Percentiles rank a stretch among this genome's conserved stretches.
phyloP scores from a whole-genome alignment of 257 asterid species.

The Solanum chiquidenum region DNA sequence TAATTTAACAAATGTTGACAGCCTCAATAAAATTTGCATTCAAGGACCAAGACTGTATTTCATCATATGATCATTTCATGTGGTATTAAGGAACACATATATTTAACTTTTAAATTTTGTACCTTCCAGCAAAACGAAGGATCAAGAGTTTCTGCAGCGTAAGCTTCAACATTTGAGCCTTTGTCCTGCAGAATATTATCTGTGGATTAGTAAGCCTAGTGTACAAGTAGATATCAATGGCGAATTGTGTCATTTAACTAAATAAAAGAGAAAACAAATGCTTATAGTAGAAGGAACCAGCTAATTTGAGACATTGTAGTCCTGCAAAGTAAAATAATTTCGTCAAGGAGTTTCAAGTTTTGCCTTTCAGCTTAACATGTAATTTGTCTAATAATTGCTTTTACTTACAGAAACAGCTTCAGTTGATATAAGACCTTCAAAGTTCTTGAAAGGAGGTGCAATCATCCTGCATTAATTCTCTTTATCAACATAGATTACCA shows the following conservation, averaged over 20 bases:
- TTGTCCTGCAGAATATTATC: slow-evolving; percentile 20
- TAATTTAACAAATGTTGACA: neutral
- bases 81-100: neutral
- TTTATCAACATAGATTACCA: neutral
- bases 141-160: slow-evolving; percentile 30
- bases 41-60: neutral
- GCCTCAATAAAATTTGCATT: neutral
- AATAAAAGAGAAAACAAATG: neutral
- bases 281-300: neutral
- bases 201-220: neutral
- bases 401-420: slow-evolving; percentile 24
- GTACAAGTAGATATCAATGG: neutral
- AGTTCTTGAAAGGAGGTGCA: slow-evolving; percentile 38
- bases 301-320: neutral
- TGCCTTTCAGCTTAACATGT: neutral
- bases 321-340: neutral
- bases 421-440: slow-evolving; percentile 45
- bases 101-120: neutral
- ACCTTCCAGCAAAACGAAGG: slow-evolving; percentile 56
- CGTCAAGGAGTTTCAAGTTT: neutral
- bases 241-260: neutral
- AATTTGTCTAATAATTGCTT: neutral
- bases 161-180: slow-evolving; percentile 44
- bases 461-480: slow-evolving; percentile 37
- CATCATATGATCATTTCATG: neutral